Percentiles rank a stretch among this genome's conserved stretches.
Conservation (phyloP, 140 eudicot species). For the Oenanthe javanica region DNA sequence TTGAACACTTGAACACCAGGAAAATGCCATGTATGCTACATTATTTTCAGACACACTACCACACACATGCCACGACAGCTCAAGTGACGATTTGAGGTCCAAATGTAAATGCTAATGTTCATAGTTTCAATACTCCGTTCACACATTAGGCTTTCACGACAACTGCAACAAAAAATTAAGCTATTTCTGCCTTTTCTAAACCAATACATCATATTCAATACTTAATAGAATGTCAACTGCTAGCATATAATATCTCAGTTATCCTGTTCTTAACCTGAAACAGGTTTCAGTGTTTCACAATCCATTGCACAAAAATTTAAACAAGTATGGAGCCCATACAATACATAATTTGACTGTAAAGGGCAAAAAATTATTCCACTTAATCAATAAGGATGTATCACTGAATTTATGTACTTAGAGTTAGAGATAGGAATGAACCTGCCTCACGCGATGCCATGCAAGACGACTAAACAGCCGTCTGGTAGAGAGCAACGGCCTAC, state of each 20-base stretch:
- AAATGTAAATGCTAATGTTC: neutral
- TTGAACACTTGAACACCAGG: neutral
- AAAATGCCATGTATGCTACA: neutral
- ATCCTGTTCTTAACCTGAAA: neutral
- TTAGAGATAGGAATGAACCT: constrained; percentile 81
- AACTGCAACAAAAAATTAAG: neutral
- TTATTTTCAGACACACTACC: neutral
- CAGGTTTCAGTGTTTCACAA: neutral
- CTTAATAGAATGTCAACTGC: neutral
- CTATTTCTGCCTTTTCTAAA: neutral
- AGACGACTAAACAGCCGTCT: constrained; percentile 57
- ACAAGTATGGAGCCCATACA: neutral
- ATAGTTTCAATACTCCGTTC: neutral
- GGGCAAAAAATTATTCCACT: neutral
- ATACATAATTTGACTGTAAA: neutral
- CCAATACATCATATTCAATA: neutral
- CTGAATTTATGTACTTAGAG: constrained; percentile 21
- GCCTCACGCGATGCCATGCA: constrained; percentile 99
- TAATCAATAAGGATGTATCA: neutral
- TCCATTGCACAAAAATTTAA: neutral
- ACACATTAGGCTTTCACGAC: neutral
- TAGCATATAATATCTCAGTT: neutral
- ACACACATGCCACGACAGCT: neutral
- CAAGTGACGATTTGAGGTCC: neutral
- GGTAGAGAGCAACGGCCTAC: constrained; percentile 77